These are phyloP conservation scores for Maudiozyma saulgeensis DNA, from an alignment of 805 yeast species.

Conservation along the genomic window DNA sequence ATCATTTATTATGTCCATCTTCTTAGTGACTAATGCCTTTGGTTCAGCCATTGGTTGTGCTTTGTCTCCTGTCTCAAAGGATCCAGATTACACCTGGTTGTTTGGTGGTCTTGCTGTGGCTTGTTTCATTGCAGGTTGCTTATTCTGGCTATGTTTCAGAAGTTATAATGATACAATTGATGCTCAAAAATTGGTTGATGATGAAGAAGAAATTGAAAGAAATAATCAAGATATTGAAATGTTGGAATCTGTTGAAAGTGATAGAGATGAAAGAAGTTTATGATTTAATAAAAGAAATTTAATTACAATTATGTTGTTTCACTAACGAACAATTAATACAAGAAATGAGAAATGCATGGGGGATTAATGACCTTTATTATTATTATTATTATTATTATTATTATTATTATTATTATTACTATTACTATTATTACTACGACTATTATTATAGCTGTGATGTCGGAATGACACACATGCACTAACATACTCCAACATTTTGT, in stretches of 20 bases:
- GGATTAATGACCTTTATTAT: neutral
- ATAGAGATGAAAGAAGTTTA: neutral
- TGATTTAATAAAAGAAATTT: neutral
- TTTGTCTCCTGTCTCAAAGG: conserved; percentile 51
- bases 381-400: neutral
- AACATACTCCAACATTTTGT: neutral
- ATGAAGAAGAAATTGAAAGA: conserved; percentile 7
- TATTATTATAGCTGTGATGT: neutral
- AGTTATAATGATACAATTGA: conserved; percentile 43
- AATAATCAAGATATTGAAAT: conserved; percentile 6
- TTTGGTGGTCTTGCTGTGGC: conserved; percentile 55
- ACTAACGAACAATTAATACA: neutral
- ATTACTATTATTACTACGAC: neutral
- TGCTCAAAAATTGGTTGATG: conserved; percentile 30
- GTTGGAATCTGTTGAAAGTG: conserved; percentile 1
- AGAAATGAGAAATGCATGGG: too few species aligned
- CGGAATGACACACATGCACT: neutral
- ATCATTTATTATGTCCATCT: conserved; percentile 39
- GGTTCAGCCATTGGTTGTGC: conserved; percentile 75
- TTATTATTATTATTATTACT: neutral
- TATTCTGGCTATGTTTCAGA: conserved; percentile 53
- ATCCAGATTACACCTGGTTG: conserved; percentile 65
- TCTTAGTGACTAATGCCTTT: conserved; percentile 62
- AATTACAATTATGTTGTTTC: too few species aligned
- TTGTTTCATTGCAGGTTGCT: conserved; percentile 47